Evolutionary conservation across 139 green algal species (phyloP), one percentile per base, ranked within the genome.

Genomic region (Diplosphaera chodatii): DNA sequence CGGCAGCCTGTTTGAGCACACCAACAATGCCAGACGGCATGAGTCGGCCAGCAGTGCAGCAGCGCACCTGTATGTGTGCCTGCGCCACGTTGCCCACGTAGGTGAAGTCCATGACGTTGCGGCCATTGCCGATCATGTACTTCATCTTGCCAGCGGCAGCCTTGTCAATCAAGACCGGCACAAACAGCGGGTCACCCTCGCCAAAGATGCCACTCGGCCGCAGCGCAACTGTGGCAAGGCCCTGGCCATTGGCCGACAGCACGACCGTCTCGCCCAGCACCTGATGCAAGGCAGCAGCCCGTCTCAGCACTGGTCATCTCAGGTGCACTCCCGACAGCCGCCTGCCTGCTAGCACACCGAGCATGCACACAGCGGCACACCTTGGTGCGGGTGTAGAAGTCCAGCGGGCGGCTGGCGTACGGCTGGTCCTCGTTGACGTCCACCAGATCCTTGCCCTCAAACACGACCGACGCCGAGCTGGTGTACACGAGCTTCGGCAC

Each of bases 1-100:
- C 22, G 8, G 48, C 48, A n/a, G 48, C 48, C 48, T n/a, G 16
- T 18, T 25, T 18, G 3, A 21, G 13, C 8, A 25, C 48, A n/a
- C 13, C 48, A 59, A 3, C n/a, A n/a, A n/a, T n/a, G n/a, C n/a
- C 37, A 48, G 8, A 48, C 37, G 10, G 37, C 37, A 10, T 10
- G n/a, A 27, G n/a, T 4, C 66, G 64, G 40, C 70, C 69, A 59
- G 29, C 8, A 15, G 25, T 34, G 22, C 0, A 25, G 41, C n/a
- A 22, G 18, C n/a, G 74, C 67, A 71, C 86, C 77, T 79, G 74
- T 10, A 91, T 25, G 63, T 92, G 84, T 23, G 84, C 85, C 37
- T 91, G 80, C 5, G 91, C 91, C 31, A 97, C 89, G 68, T 97
- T 97, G 72, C 89, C 91, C 4, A 90, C 91, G 69, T 97, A 97